These are phyloP conservation scores for Apophysomyces elegans DNA, from an alignment of 371 early-diverging fungal species.

Conservation along the genomic window DNA sequence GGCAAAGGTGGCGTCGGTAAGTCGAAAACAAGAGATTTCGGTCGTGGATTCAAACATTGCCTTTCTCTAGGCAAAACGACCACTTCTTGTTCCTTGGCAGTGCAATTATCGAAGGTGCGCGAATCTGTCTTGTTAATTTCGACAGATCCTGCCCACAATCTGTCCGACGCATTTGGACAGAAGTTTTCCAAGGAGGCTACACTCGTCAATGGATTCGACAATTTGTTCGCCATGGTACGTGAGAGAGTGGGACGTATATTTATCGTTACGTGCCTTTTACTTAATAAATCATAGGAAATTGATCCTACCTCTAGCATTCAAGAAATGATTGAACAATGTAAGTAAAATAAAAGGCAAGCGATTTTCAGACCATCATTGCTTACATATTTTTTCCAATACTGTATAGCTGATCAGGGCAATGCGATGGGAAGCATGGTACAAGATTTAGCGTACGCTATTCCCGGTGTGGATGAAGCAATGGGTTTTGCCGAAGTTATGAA, in stretches of 20 bases:
- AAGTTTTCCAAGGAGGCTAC: conserved; percentile 97
- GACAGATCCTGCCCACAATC: conserved; percentile 98
- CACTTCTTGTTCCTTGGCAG: conserved; percentile 84
- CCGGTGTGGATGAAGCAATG: conserved; percentile 99
- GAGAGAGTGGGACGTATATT: neutral
- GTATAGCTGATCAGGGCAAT: conserved; percentile 74
- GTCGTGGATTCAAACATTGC: neutral
- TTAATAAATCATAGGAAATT: conserved; percentile 77
- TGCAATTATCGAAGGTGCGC: conserved; percentile 89
- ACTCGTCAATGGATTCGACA: conserved; percentile 92
- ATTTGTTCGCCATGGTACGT: conserved; percentile 94
- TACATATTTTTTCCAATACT: neutral
- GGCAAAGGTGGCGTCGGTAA: conserved; percentile 99
- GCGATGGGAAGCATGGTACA: conserved; percentile 91
- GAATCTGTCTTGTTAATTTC: conserved; percentile 96
- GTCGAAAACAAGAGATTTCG: conserved; percentile 14
- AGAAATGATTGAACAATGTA: conserved; percentile 94
- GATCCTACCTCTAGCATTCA: conserved; percentile 96
- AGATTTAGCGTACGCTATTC: conserved; percentile 96
- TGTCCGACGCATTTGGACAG: conserved; percentile 98
- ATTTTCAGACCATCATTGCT: neutral
- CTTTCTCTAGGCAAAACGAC: conserved; percentile 63
- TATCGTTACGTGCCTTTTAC: no score
- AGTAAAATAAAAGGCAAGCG: conserved; percentile 15
- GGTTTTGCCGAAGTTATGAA: conserved; percentile 99